A percentile compares a stretch with the other conserved stretches of the same genome.
Conservation (phyloP, 169 alveolate genomes). For the Plasmodium gallinaceum region DNA sequence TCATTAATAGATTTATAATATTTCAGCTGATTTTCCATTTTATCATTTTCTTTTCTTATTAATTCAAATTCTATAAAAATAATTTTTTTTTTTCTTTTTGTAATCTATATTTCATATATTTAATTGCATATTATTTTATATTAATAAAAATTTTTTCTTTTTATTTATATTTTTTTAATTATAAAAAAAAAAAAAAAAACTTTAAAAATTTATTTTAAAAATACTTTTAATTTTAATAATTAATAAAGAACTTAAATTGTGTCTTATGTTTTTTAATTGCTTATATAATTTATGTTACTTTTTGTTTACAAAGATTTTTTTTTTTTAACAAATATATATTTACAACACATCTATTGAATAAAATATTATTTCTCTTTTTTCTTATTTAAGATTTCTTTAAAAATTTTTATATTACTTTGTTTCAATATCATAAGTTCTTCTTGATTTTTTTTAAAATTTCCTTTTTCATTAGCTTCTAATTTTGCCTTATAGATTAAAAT, state of each 20-base stretch:
- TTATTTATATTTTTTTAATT: no score
- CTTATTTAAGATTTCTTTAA: background rate
- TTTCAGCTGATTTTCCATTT: slow-evolving; percentile 46
- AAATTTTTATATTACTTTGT: slow-evolving; percentile 14
- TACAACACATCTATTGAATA: background rate
- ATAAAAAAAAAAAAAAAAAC: no score
- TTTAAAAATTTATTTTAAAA: no score
- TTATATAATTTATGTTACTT: no score
- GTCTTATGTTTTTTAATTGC: no score
- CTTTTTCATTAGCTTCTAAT: slow-evolving; percentile 34
- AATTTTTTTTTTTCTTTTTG: background rate
- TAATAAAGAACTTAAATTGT: no score
- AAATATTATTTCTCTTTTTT: background rate
- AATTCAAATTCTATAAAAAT: slow-evolving; percentile 50
- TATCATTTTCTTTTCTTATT: slow-evolving; percentile 48
- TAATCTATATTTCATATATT: background rate
- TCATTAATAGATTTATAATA: slow-evolving; percentile 46
- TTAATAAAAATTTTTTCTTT: background rate
- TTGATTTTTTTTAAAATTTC: slow-evolving; percentile 36
- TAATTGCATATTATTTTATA: background rate
- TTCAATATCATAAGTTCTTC: slow-evolving; percentile 36
- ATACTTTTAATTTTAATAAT: no score
- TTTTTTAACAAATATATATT: no score
- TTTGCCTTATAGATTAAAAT: slow-evolving; percentile 72
- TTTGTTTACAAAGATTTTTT: no score